Conservation (phyloP, 192 early-diverging fungal genomes). For the Spinellus fusiger region DNA sequence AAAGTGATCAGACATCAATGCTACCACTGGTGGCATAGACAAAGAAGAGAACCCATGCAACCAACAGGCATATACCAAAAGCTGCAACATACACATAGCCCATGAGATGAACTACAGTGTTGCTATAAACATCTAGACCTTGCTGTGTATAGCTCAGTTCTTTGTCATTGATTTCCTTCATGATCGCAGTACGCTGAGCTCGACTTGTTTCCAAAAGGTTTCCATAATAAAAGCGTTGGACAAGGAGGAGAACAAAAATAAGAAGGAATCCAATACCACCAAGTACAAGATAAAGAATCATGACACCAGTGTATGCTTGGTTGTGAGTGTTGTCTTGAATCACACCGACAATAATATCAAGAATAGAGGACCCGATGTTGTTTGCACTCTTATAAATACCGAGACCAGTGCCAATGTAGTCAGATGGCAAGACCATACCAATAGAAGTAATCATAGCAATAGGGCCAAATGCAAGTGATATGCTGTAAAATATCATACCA, state of each 20-base stretch:
- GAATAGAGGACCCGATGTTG: slow-evolving; percentile 54
- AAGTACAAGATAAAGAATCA: slow-evolving; percentile 20
- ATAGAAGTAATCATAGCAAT: slow-evolving; percentile 54
- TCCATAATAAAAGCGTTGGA: slow-evolving; percentile 4
- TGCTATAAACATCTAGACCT: slow-evolving; percentile 16
- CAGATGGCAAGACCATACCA: slow-evolving; percentile 50
- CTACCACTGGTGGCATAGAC: slow-evolving; percentile 23
- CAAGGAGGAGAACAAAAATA: slow-evolving; percentile 9
- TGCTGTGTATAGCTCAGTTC: slow-evolving; percentile 12
- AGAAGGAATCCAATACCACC: slow-evolving; percentile 20
- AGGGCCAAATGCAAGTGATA: slow-evolving; percentile 56
- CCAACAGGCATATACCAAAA: slow-evolving; percentile 11
- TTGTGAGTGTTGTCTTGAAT: slow-evolving; percentile 43
- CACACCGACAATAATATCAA: slow-evolving; percentile 54
- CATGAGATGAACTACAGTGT: not conserved
- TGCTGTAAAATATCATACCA: slow-evolving; percentile 49
- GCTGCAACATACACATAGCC: slow-evolving; percentile 12
- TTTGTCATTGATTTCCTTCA: slow-evolving; percentile 18
- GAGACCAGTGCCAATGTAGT: slow-evolving; percentile 52
- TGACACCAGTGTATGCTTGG: slow-evolving; percentile 30
- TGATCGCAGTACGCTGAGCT: slow-evolving; percentile 11
- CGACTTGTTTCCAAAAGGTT: slow-evolving; percentile 19
- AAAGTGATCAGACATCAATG: too few species aligned
- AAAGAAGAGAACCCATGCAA: slow-evolving; percentile 30
- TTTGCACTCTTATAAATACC: slow-evolving; percentile 60